Percentiles rank a stretch among this genome's conserved stretches.
These are phyloP conservation scores for Avicennia marina DNA, from an alignment of 257 asterid genomes.

Conservation along the genomic window DNA sequence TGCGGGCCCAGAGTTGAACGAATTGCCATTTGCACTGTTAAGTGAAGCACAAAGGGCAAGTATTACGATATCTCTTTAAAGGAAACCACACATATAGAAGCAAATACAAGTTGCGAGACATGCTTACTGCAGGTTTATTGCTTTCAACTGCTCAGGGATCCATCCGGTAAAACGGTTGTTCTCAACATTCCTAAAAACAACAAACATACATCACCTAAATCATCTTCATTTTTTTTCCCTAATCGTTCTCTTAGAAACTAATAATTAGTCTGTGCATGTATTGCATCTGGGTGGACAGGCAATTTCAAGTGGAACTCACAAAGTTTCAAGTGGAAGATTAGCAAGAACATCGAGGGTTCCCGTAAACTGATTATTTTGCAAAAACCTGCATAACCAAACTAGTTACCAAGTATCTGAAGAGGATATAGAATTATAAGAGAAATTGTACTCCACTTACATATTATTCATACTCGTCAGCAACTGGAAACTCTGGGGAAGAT, in stretches of 20 bases:
- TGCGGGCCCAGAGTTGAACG: constrained; percentile 76
- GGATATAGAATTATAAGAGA: neutral
- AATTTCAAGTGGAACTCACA: constrained; percentile 48
- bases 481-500: constrained; percentile 75
- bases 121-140: constrained; percentile 68
- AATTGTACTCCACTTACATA: constrained; percentile 50
- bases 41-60: constrained; percentile 13
- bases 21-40: constrained; percentile 67
- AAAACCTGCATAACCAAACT: constrained; percentile 50
- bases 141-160: constrained; percentile 67
- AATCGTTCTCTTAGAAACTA: constrained; percentile 6
- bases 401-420: constrained; percentile 11
- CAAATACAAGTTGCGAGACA: neutral
- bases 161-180: constrained; percentile 88
- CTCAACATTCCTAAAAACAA: constrained; percentile 59
- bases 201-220: neutral
- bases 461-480: constrained; percentile 43
- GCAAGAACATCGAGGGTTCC: constrained; percentile 88
- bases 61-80: neutral
- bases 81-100: neutral
- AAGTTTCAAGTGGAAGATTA: constrained; percentile 68
- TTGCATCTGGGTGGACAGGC: neutral
- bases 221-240: neutral
- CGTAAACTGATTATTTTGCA: constrained; percentile 88
- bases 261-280: too few relatives aligned